Percentiles rank a stretch among this genome's conserved stretches.
These are phyloP conservation scores for Lecanicillium sp. DNA, from an alignment of 2,329 filamentous ascomycete species.

Conservation along the genomic window DNA sequence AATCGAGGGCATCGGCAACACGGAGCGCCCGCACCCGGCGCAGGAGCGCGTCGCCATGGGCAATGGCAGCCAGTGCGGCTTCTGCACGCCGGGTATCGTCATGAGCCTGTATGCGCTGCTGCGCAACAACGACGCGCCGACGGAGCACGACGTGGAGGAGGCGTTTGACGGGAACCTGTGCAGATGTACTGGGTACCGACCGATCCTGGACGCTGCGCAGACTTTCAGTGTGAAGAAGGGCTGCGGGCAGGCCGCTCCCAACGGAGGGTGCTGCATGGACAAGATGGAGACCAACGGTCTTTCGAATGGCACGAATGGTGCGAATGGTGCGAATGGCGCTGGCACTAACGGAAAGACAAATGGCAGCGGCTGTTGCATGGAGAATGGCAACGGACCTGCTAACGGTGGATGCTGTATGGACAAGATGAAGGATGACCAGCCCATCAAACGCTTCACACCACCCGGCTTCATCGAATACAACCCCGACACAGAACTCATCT, in stretches of 20 bases:
- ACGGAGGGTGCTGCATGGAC: constrained; percentile 13
- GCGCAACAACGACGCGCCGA: constrained; percentile 73
- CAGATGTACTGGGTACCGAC: constrained; percentile 89
- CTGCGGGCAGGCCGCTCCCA: constrained; percentile 30
- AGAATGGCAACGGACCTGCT: constrained; percentile 42
- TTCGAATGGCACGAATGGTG: not conserved
- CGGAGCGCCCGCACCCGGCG: constrained; percentile 77
- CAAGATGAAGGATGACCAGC: constrained; percentile 43
- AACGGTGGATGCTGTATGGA: constrained; percentile 63
- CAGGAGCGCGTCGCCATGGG: constrained; percentile 88
- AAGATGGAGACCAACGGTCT: constrained; percentile 36
- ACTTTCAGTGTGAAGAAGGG: constrained; percentile 62
- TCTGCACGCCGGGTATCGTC: constrained; percentile 95
- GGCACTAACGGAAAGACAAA: constrained; percentile 28
- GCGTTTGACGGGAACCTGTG: constrained; percentile 96
- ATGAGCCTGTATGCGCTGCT: constrained; percentile 95
- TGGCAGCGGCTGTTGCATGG: constrained; percentile 65
- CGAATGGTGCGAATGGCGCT: constrained; percentile 11
- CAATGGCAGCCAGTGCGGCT: constrained; percentile 88
- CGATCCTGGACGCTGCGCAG: constrained; percentile 89
- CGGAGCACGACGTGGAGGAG: constrained; percentile 82
- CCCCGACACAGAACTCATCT: constrained; percentile 90
- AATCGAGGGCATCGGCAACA: constrained; percentile 89
- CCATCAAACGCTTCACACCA: constrained; percentile 67
- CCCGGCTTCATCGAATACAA: constrained; percentile 94